These are phyloP conservation scores for Ochromonas danica DNA, from an alignment of 108 stramenopile species.

Conservation along the genomic window DNA sequence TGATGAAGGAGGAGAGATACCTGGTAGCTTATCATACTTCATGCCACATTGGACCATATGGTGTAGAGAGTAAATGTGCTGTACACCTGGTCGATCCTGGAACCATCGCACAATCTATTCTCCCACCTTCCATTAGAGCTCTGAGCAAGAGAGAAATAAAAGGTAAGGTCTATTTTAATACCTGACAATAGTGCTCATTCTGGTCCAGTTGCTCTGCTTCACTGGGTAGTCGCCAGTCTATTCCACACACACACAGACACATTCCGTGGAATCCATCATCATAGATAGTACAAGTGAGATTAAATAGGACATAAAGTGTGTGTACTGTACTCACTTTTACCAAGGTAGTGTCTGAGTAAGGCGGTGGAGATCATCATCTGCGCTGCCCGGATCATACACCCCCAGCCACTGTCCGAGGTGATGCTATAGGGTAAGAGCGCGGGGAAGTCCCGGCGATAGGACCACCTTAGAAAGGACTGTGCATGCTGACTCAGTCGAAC, in stretches of 20 bases:
- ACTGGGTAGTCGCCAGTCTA: conserved; percentile 12
- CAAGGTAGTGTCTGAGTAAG: conserved; percentile 59
- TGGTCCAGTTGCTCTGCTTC: background rate
- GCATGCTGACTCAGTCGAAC: conserved; percentile 2
- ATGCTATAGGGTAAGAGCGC: conserved; percentile 73
- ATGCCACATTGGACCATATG: conserved; percentile 44
- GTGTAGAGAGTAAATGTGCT: conserved; percentile 4
- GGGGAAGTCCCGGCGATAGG: conserved; percentile 68
- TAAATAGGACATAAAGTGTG: too few species aligned
- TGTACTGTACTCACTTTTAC: background rate
- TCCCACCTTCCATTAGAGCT: background rate
- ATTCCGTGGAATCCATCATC: too few species aligned
- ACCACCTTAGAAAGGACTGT: conserved; percentile 48
- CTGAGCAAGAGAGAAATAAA: background rate
- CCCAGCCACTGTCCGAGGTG: conserved; percentile 91
- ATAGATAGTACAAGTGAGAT: too few species aligned
- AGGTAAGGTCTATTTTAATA: background rate
- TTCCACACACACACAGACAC: too few species aligned
- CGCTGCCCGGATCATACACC: conserved; percentile 94
- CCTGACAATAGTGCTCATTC: conserved; percentile 3
- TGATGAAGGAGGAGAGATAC: too few species aligned
- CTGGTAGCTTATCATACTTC: conserved; percentile 57
- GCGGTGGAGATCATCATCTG: conserved; percentile 91
- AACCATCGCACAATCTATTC: background rate
- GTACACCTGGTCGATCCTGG: background rate